Evolutionary conservation across 495 filamentous ascomycete genomes (phyloP).

Genomic region (Neurospora intermedia): DNA sequence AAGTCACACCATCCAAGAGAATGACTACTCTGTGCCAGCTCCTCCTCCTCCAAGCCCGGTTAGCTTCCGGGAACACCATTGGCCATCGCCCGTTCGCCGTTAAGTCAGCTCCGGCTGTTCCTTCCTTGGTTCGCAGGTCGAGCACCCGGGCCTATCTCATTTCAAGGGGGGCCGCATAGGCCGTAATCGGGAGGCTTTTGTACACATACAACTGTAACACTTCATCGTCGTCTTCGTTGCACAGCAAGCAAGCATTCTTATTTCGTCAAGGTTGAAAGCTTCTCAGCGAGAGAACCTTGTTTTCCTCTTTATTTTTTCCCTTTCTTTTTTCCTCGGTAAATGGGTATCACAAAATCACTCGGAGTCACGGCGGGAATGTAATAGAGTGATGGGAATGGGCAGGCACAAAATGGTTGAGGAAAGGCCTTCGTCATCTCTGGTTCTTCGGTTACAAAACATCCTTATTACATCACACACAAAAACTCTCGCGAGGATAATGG

Average conservation of each 20-base stretch:
- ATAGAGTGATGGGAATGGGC: not conserved
- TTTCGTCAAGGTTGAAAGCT: not conserved
- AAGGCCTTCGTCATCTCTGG: not conserved
- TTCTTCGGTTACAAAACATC: not conserved
- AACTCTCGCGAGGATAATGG: not conserved
- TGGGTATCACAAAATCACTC: not conserved
- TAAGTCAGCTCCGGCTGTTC: constrained; percentile 5
- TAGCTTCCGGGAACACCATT: constrained; percentile 34
- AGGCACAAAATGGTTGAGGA: not conserved
- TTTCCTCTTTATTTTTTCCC: not conserved
- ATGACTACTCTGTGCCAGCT: constrained; percentile 39
- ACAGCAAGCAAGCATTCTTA: not conserved
- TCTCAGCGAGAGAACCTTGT: not conserved
- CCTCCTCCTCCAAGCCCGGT: constrained; percentile 40
- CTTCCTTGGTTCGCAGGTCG: not conserved
- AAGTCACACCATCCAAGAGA: constrained; percentile 34
- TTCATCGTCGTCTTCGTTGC: not conserved
- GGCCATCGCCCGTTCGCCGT: constrained; percentile 24
- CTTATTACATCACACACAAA: not conserved
- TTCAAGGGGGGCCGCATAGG: not conserved
- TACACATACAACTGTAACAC: not conserved
- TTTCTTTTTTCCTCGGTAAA: not conserved
- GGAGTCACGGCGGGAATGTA: not conserved
- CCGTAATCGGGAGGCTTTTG: not conserved
- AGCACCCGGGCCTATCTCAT: not conserved